Evolutionary conservation across 208 protist genomes (phyloP).

Genomic region (Wallacemonas rigidus): DNA sequence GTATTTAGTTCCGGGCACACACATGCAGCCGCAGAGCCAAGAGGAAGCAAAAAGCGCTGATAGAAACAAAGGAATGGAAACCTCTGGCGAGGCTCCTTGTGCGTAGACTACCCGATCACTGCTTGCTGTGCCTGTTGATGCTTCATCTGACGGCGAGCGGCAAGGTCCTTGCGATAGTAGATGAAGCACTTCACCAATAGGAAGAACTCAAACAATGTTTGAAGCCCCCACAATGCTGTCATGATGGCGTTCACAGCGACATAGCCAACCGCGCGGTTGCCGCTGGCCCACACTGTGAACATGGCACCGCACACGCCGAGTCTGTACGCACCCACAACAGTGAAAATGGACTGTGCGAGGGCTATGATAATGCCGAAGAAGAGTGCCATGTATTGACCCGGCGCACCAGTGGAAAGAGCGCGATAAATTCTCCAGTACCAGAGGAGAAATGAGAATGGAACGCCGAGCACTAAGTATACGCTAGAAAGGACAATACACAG

Average conservation of each 20-base stretch:
- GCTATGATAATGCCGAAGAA: conserved; percentile 61
- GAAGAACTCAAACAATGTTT: conserved; percentile 49
- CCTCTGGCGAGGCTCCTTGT: too few relatives aligned
- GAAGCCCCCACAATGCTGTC: conserved; percentile 45
- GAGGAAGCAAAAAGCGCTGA: background rate
- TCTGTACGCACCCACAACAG: conserved; percentile 41
- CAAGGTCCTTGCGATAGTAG: conserved; percentile 70
- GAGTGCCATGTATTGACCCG: conserved; percentile 50
- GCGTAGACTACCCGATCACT: conserved; percentile 9
- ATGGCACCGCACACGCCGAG: conserved; percentile 59
- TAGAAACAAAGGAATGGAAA: too few relatives aligned
- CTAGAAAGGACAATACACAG: conserved; percentile 47
- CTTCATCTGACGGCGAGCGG: conserved; percentile 39
- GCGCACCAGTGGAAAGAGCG: conserved; percentile 46
- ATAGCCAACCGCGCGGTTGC: conserved; percentile 32
- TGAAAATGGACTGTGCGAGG: conserved; percentile 54
- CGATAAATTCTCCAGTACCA: conserved; percentile 75
- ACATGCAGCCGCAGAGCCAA: background rate
- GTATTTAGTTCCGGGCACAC: too few relatives aligned
- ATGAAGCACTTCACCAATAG: conserved; percentile 54
- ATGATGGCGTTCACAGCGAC: conserved; percentile 54
- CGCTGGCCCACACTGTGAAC: conserved; percentile 32
- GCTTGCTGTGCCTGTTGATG: conserved; percentile 16
- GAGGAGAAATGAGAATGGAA: conserved; percentile 65
- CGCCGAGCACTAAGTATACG: conserved; percentile 53